phyloP scores from a whole-genome alignment of 2,329 filamentous ascomycete genomes.

The Venturia asperata region DNA sequence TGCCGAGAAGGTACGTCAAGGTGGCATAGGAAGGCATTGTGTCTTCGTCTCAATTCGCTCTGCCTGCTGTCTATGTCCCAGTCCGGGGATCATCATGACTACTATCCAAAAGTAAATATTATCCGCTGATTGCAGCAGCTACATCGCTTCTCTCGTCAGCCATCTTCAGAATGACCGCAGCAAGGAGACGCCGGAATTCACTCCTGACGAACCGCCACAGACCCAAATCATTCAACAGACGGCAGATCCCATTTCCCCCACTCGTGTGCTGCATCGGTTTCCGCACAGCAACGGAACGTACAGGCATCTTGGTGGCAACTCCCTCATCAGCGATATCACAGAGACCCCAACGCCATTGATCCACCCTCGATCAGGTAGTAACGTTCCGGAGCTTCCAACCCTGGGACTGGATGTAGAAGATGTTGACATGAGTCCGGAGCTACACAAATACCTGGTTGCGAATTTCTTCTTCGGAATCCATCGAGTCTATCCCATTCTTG shows the following conservation, averaged over 20 bases:
- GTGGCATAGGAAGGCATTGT: too few species aligned
- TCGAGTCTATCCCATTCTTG: conserved; percentile 28
- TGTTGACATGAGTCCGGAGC: conserved; percentile 22
- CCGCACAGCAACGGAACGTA: background rate
- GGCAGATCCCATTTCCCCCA: background rate
- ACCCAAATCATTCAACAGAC: background rate
- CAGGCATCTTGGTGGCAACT: background rate
- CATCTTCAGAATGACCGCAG: conserved; percentile 28
- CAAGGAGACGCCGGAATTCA: conserved; percentile 21
- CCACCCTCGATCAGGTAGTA: background rate
- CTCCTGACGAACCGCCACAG: background rate
- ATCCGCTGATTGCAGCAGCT: conserved; percentile 25
- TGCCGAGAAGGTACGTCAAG: conserved; percentile 27
- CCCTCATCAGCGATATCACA: background rate
- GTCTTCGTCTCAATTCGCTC: too few species aligned
- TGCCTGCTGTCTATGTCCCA: too few species aligned
- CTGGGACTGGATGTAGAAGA: conserved; percentile 15
- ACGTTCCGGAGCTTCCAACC: background rate
- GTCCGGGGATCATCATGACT: too few species aligned
- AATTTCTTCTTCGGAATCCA: conserved; percentile 28
- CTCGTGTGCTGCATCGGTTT: background rate
- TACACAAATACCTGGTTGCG: conserved; percentile 28
- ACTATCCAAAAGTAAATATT: background rate
- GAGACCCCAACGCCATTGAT: background rate
- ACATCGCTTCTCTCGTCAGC: conserved; percentile 32